Base-by-base conservation (phyloP, 345 rosid genomes). In the Bruguiera parviflora region DNA sequence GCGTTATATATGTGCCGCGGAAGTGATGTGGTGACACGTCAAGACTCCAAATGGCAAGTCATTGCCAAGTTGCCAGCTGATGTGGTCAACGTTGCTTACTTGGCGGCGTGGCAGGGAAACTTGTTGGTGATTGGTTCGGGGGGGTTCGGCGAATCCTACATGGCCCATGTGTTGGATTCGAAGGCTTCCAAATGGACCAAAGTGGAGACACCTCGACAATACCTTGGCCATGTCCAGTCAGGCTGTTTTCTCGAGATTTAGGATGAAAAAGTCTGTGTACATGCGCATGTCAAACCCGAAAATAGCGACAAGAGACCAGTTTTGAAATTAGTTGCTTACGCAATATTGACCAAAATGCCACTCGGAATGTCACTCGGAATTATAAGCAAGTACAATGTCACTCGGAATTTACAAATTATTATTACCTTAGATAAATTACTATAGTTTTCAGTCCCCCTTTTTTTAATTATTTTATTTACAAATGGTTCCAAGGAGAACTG, bases 231-330 rank as follows among this genome's bases (percentile, higher is more conserved):
- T 52, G 90, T 89, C 67, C 92, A 84, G 60, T 78, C 85, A 10
- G 90, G 88, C 8, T 91, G 95, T 60, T 81, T 19, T 57, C n/a
- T 87, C 20, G 95, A 88, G 72, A 68, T 89, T 31, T 92, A 71
- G 59, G 18, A n/a, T 53, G 22, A n/a, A 19, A 35, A 35, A 35
- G 39, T 7, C 6, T 35, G 39, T 35, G 39, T 35, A 5, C 39
- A 35, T 35, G 39, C 6, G 8, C 39, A 35, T 35, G 0, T 4
- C 35, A 32, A 1, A 32, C 35, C 5, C 35, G 35, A 32, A 0
- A 0, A 5, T 35, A 35, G 8, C 39, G 8, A 7, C 8, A 35
- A 0, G 8, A 35, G 8, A 35, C 8, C 8, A 35, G 39, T 35
- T 35, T 35, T 35, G 39, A 35, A 35, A 35, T 35, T 35, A 35